Evolutionary conservation across 2,329 filamentous ascomycete species (phyloP).

Genomic region (Lachnellula hyalina): DNA sequence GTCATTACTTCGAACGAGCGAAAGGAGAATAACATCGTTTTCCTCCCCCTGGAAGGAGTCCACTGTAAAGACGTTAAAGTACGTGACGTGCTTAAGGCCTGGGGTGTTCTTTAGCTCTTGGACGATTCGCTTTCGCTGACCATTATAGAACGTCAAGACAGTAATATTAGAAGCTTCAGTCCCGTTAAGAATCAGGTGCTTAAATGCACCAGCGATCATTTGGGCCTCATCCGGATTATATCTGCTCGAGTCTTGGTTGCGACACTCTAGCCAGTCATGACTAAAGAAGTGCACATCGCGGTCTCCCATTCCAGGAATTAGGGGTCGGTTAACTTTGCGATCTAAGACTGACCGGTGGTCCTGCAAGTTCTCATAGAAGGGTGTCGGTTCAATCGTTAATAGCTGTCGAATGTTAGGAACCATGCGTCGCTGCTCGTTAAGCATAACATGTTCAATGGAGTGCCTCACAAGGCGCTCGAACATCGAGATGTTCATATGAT

Average conservation of each 20-base stretch:
- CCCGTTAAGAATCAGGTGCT: constrained; percentile 67
- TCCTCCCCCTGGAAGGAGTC: constrained; percentile 91
- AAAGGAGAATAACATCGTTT: constrained; percentile 77
- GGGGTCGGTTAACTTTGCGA: constrained; percentile 43
- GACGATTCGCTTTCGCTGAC: constrained; percentile 65
- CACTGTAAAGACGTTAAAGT: constrained; percentile 66
- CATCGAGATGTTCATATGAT: constrained; percentile 57
- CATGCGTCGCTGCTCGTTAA: constrained; percentile 62
- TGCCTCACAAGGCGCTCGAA: constrained; percentile 65
- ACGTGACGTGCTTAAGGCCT: constrained; percentile 32
- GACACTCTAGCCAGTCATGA: constrained; percentile 60
- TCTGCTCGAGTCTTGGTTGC: constrained; percentile 59
- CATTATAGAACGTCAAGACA: constrained; percentile 82
- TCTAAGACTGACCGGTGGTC: constrained; percentile 55
- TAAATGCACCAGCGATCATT: constrained; percentile 69
- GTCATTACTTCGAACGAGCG: constrained; percentile 67
- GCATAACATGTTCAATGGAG: constrained; percentile 44
- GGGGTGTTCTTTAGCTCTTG: constrained; percentile 37
- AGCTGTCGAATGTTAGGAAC: constrained; percentile 60
- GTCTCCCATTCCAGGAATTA: constrained; percentile 58
- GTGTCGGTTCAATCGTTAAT: constrained; percentile 37
- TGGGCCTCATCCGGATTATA: constrained; percentile 67
- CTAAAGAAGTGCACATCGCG: constrained; percentile 56
- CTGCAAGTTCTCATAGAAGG: constrained; percentile 54
- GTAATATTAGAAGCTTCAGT: constrained; percentile 60